Percentiles rank a stretch among this genome's conserved stretches.
These are phyloP conservation scores for Sporothrix brunneoviolacea DNA, from an alignment of 2,329 filamentous ascomycete genomes.

Conservation along the genomic window DNA sequence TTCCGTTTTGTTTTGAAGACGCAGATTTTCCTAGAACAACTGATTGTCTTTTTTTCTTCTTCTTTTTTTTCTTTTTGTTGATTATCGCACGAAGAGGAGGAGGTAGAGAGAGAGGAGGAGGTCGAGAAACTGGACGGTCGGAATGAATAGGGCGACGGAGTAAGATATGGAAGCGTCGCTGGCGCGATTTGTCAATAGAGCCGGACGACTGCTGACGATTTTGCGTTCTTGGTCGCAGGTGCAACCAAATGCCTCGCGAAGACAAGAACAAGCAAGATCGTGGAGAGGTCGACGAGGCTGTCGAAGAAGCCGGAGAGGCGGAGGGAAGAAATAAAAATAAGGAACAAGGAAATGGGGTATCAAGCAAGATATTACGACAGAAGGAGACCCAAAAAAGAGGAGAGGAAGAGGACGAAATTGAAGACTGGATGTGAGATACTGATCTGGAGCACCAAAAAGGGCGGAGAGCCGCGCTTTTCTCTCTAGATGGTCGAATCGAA, in stretches of 20 bases:
- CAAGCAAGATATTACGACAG: constrained; percentile 20
- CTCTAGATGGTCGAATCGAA: constrained; percentile 48
- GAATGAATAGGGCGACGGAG: too few relatives aligned
- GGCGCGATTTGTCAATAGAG: neutral
- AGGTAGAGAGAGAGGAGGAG: neutral
- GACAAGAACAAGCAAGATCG: constrained; percentile 5
- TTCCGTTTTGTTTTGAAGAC: neutral
- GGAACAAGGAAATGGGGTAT: neutral
- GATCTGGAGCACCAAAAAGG: constrained; percentile 22
- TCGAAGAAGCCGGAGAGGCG: neutral
- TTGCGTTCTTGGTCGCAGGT: constrained; percentile 27
- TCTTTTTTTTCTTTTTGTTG: constrained; percentile 5
- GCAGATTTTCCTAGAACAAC: neutral
- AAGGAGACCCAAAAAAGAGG: too few relatives aligned
- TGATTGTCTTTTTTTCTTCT: neutral
- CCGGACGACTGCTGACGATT: neutral
- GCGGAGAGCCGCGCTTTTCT: constrained; percentile 25
- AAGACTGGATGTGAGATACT: too few relatives aligned
- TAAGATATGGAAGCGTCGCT: too few relatives aligned
- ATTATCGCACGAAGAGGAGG: neutral
- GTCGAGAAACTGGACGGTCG: neutral
- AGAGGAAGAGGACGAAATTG: too few relatives aligned
- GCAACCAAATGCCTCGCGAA: constrained; percentile 33
- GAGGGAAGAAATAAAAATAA: neutral
- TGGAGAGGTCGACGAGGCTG: too few relatives aligned